phyloP scores from a whole-genome alignment of 148 eudicot species.

The Pouteria glomerata region DNA sequence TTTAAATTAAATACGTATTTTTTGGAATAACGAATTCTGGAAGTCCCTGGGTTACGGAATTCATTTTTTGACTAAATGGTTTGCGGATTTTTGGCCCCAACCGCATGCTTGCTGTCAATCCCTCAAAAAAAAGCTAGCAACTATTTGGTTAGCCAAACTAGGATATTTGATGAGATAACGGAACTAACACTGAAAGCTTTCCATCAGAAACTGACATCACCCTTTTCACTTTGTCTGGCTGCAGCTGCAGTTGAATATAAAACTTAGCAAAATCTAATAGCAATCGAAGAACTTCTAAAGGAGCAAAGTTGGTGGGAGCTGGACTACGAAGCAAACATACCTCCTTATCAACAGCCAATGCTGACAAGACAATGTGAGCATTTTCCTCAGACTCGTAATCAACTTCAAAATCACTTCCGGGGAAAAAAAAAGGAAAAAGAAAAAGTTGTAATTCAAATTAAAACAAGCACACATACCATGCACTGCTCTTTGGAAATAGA shows the following conservation, averaged over 20 bases:
- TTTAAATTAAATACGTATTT: too few species aligned
- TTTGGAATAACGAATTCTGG: too few species aligned
- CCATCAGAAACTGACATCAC: conserved; percentile 61
- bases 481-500: background rate
- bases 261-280: background rate
- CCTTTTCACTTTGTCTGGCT: conserved; percentile 90
- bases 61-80: too few species aligned
- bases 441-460: background rate
- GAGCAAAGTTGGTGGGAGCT: background rate
- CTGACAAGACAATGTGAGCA: conserved; percentile 59
- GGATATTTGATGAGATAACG: background rate
- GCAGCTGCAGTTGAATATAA: conserved; percentile 47
- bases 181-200: conserved; percentile 75
- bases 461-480: background rate
- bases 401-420: conserved; percentile 79
- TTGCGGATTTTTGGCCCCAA: too few species aligned
- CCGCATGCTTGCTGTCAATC: too few species aligned
- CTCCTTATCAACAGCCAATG: conserved; percentile 87
- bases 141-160: background rate
- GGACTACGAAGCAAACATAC: conserved; percentile 23
- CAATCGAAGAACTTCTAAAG: background rate
- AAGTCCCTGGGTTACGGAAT: too few species aligned
- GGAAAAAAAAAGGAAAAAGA: background rate
- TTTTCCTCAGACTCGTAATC: conserved; percentile 62
- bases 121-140: too few species aligned